Conservation (phyloP, 495 filamentous ascomycete species). For the Talaromyces wortmannii region DNA sequence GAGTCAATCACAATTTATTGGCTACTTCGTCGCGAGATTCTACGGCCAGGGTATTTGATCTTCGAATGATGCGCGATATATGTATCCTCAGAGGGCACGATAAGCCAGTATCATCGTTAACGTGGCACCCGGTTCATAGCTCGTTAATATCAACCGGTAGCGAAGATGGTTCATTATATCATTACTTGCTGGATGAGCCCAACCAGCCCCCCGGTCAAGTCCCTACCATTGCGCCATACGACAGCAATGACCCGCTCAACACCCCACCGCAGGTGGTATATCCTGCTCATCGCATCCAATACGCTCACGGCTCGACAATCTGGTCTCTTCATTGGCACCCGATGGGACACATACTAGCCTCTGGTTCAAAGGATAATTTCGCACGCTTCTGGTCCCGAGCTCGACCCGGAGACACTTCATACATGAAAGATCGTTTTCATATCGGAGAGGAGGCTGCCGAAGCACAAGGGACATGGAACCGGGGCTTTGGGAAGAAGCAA, state of each 20-base stretch:
- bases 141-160: constrained; percentile 87
- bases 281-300: constrained; percentile 76
- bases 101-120: constrained; percentile 85
- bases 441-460: constrained; percentile 91
- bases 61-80: constrained; percentile 97
- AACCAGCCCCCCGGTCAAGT: constrained; percentile 67
- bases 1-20: constrained; percentile 70
- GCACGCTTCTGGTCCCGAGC: constrained; percentile 93
- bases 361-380: constrained; percentile 95
- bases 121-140: constrained; percentile 90
- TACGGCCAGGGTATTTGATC: constrained; percentile 84
- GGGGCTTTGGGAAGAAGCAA: constrained; percentile 68
- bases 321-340: constrained; percentile 99
- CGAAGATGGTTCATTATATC: constrained; percentile 78
- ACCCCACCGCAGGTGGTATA: constrained; percentile 80
- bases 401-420: constrained; percentile 76
- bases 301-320: constrained; percentile 87
- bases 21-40: constrained; percentile 91
- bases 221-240: constrained; percentile 69
- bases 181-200: constrained; percentile 89
- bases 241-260: constrained; percentile 67
- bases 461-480: constrained; percentile 86
- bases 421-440: constrained; percentile 85
- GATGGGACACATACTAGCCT: constrained; percentile 90
- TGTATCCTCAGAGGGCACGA: constrained; percentile 87